phyloP scores from a whole-genome alignment of 2,329 filamentous ascomycete genomes.

The Westerdykella ornata region DNA sequence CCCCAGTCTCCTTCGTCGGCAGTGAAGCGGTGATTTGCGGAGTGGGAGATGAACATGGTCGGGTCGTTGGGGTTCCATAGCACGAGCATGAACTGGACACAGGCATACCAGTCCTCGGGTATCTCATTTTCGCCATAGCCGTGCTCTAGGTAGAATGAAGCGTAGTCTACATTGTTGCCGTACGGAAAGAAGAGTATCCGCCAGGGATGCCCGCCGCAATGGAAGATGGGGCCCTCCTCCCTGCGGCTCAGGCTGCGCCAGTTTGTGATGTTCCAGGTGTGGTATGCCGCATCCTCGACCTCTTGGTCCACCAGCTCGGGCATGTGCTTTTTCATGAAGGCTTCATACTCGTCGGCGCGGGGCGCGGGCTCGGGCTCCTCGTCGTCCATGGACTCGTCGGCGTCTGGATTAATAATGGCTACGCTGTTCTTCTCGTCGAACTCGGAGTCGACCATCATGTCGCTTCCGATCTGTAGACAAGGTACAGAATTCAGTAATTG shows the following conservation, averaged over 20 bases:
- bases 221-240: conserved; percentile 80
- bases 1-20: conserved; percentile 97
- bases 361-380: conserved; percentile 49
- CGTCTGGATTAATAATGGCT: conserved; percentile 55
- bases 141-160: conserved; percentile 94
- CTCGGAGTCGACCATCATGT: conserved; percentile 57
- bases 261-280: conserved; percentile 82
- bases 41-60: conserved; percentile 66
- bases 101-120: conserved; percentile 92
- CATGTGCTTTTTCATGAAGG: conserved; percentile 76
- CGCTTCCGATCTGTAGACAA: conserved; percentile 49
- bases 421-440: conserved; percentile 57
- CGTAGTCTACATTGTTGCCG: conserved; percentile 89
- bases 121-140: conserved; percentile 68
- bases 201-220: conserved; percentile 86
- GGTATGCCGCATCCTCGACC: conserved; percentile 64
- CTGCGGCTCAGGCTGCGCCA: conserved; percentile 73
- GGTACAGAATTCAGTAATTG: conserved; percentile 2
- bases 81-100: conserved; percentile 89
- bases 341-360: conserved; percentile 61
- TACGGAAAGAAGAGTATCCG: conserved; percentile 91
- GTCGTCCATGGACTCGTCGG: conserved; percentile 52
- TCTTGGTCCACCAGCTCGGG: conserved; percentile 72
- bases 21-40: conserved; percentile 91
- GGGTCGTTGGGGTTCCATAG: conserved; percentile 93